Conservation (phyloP, 768 basidiomycete species). For the Pleurotus citrinopileatus region DNA sequence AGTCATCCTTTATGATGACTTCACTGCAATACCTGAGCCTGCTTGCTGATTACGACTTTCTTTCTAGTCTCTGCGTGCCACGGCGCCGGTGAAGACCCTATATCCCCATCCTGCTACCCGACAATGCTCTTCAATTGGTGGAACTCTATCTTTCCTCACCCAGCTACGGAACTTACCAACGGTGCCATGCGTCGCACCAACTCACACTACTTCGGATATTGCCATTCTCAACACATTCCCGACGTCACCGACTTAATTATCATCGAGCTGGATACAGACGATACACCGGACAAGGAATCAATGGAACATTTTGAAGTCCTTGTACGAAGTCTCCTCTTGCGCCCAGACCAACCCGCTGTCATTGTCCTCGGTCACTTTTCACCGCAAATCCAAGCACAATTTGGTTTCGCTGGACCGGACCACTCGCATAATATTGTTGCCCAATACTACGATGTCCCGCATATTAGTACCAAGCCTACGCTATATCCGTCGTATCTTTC, state of each 20-base stretch:
- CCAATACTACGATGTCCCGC: slow-evolving; percentile 96
- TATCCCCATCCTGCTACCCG: slow-evolving; percentile 85
- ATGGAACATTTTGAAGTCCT: slow-evolving; percentile 90
- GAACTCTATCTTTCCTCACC: slow-evolving; percentile 97
- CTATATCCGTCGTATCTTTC: slow-evolving; percentile 82
- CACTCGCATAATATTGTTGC: slow-evolving; percentile 88
- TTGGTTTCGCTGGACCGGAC: slow-evolving; percentile 90
- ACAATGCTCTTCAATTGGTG: slow-evolving; percentile 97
- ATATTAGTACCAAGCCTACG: slow-evolving; percentile 82
- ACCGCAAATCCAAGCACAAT: slow-evolving; percentile 73
- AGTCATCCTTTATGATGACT: background rate
- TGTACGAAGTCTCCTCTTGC: slow-evolving; percentile 85
- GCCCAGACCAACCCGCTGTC: slow-evolving; percentile 90
- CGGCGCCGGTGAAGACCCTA: slow-evolving; percentile 88
- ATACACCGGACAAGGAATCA: slow-evolving; percentile 66
- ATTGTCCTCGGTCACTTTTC: slow-evolving; percentile 94
- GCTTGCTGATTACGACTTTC: background rate
- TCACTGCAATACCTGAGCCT: background rate
- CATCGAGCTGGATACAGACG: slow-evolving; percentile 91
- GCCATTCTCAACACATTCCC: slow-evolving; percentile 89
- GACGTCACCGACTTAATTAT: slow-evolving; percentile 94
- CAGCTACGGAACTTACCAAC: slow-evolving; percentile 96
- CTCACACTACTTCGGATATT: slow-evolving; percentile 94
- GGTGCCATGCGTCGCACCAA: slow-evolving; percentile 91
- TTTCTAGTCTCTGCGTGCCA: slow-evolving; percentile 85